phyloP scores from a whole-genome alignment of 2,329 filamentous ascomycete species.

The Pestalotiopsis fici region DNA sequence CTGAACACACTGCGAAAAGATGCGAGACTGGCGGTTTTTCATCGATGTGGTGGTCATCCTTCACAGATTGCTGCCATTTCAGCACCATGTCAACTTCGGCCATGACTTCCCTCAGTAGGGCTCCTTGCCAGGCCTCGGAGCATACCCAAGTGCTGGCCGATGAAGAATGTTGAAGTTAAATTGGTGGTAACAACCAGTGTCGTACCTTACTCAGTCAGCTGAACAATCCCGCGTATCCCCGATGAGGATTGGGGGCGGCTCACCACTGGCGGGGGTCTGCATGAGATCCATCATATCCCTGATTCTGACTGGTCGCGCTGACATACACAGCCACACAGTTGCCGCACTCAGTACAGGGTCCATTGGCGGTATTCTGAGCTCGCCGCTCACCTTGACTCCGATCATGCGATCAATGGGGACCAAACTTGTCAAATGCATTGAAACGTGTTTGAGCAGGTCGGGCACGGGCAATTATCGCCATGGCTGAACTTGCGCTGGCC shows the following conservation, averaged over 20 bases:
- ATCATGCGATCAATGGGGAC: background rate
- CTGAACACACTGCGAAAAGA: constrained; percentile 11
- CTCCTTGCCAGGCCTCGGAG: background rate
- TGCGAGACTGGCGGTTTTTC: constrained; percentile 7
- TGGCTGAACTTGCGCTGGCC: constrained; percentile 17
- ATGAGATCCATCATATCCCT: background rate
- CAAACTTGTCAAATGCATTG: background rate
- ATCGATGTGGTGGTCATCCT: constrained; percentile 2
- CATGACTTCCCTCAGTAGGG: background rate
- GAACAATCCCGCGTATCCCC: background rate
- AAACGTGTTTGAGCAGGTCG: background rate
- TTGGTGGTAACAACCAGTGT: background rate
- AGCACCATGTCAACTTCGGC: constrained; percentile 2
- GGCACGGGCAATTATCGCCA: background rate
- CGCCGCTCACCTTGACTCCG: no score
- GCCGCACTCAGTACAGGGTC: background rate
- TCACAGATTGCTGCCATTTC: constrained; percentile 12
- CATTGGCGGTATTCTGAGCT: no score
- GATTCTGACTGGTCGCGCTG: background rate
- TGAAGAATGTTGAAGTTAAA: background rate
- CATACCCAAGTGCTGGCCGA: background rate
- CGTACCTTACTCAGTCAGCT: background rate
- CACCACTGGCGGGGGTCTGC: background rate
- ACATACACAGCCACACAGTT: background rate
- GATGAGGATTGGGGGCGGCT: background rate